Percentiles rank a stretch among this genome's conserved stretches.
Evolutionary conservation across 441 rosid species (phyloP).

Genomic region (Pelargonium exstipulatum): DNA sequence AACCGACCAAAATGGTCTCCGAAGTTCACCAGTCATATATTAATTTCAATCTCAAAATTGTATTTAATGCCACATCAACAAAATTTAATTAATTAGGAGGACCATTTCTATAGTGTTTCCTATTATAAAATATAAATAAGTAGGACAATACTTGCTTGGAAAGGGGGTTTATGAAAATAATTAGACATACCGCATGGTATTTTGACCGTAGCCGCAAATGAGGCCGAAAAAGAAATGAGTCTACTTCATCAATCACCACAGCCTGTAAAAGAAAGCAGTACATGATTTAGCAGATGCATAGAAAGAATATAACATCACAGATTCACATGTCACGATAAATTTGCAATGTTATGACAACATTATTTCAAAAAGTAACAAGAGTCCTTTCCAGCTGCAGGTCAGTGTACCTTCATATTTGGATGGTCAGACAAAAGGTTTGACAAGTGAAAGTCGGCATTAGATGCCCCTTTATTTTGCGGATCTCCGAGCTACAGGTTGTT

Average conservation of each 20-base stretch:
- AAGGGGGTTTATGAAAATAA: slow-evolving; percentile 1
- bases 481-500: slow-evolving; percentile 70
- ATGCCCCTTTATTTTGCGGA: slow-evolving; percentile 92
- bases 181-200: slow-evolving; percentile 72
- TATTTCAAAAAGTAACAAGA: not conserved
- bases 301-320: not conserved
- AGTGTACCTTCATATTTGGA: slow-evolving; percentile 89
- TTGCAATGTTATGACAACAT: not conserved
- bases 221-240: slow-evolving; percentile 85
- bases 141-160: slow-evolving; percentile 1
- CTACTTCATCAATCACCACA: slow-evolving; percentile 92
- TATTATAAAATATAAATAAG: not conserved
- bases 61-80: too few relatives aligned
- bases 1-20: too few relatives aligned
- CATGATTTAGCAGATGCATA: not conserved
- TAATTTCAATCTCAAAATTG: too few relatives aligned
- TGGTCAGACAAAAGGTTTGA: slow-evolving; percentile 86
- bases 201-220: slow-evolving; percentile 76
- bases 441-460: slow-evolving; percentile 86
- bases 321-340: not conserved
- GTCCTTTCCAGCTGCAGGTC: too few relatives aligned
- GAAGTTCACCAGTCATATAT: too few relatives aligned
- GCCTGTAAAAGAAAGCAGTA: slow-evolving; percentile 42
- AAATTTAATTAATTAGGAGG: too few relatives aligned
- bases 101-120: too few relatives aligned